Evolutionary conservation across 1,139 yeast species (phyloP), one percentile per base, ranked within the genome.

Genomic region (Groenewaldozyma auringiensis): DNA sequence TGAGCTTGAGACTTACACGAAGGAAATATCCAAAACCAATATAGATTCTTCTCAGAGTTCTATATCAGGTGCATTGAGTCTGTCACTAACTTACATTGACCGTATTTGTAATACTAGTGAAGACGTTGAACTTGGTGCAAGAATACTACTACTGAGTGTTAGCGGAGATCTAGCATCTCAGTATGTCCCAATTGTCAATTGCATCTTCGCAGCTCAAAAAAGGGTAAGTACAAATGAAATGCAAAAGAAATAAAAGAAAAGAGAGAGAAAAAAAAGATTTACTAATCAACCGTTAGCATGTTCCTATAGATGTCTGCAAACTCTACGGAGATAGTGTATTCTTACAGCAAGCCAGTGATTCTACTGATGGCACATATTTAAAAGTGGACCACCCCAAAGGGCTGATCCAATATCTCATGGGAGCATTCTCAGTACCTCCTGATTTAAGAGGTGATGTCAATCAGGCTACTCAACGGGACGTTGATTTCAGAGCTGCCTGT

Each of bases 161-260:
- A 80, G 83, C 51, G 88, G 82, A 52, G 94, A 87, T 55, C 79
- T 81, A 47, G 79, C 87, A 18, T 70, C 87, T 45, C 86, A 86
- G 50, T 94, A 94, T 63, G 86, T 92, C 37, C 86, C 97, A 3
- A 81, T 88, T 41, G 94, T 94, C 98, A 94, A 94, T 64, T 76
- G 94, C 53, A 89, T 92, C 38, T 94, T 94, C 66, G 94, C 97
- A 0, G 96, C 98, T 1, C 96, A 92, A 56, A 88, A 88, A 64
- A 77, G 85, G 81, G 61, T 56, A 49, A 20, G 53, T 40, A 16
- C 13, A 25, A 25, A n/a, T n/a, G n/a, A n/a, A n/a, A n/a, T 8
- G 18, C 14, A 4, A 13, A 6, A 17, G 18, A 21, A 4, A 2
- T 3, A 27, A 4, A 11, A 17, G 41, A 11, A 21, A 14, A 4